Conservation (phyloP, 148 eudicot species). For the Simmondsia chinensis region DNA sequence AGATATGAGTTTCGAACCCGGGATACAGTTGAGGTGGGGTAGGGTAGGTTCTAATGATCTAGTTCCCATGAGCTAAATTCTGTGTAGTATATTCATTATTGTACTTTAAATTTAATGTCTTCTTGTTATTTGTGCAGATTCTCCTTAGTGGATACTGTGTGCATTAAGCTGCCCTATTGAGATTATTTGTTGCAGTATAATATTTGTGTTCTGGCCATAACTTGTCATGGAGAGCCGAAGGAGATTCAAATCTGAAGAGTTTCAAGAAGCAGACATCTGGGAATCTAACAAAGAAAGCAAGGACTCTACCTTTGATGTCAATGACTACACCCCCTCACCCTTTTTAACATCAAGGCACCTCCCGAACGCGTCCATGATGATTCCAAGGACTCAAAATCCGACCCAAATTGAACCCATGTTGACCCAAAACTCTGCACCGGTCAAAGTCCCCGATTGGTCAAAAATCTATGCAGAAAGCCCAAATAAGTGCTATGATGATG, state of each 20-base stretch:
- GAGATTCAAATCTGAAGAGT: slow-evolving; percentile 39
- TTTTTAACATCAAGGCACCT: slow-evolving; percentile 33
- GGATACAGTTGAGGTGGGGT: no score
- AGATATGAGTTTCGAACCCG: no score
- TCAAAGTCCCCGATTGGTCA: slow-evolving; percentile 71
- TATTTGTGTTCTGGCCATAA: no score
- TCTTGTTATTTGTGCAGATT: no score
- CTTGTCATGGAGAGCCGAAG: slow-evolving; percentile 15
- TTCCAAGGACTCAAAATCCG: slow-evolving; percentile 26
- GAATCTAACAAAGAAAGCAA: slow-evolving; percentile 15
- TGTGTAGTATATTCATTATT: no score
- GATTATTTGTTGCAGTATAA: no score
- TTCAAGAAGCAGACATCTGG: slow-evolving; percentile 71
- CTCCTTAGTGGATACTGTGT: no score
- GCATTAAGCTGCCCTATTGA: no score
- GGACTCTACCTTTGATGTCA: slow-evolving; percentile 10
- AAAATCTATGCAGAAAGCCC: slow-evolving; percentile 46
- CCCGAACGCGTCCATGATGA: slow-evolving; percentile 43
- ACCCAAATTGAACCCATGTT: slow-evolving; percentile 1
- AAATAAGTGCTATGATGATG: slow-evolving; percentile 16
- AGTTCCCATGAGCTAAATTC: no score
- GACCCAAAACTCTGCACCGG: slow-evolving; percentile 51
- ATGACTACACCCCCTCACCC: no score
- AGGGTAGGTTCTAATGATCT: no score
- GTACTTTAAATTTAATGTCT: no score